Evolutionary conservation across 1,139 yeast species (phyloP).

Genomic region (Lodderomyces parapsilosis): DNA sequence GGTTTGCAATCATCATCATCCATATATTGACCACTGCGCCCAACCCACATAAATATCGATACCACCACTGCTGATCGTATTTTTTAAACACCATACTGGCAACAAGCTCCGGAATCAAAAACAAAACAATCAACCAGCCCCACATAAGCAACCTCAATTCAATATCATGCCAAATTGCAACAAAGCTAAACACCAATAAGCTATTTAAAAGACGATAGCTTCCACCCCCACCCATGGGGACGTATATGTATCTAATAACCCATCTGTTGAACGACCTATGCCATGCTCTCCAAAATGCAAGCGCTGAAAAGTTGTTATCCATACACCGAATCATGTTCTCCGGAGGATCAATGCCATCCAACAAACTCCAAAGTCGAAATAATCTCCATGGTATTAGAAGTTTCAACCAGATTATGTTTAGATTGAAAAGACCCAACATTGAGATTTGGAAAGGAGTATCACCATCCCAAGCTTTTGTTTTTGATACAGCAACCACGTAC

Average conservation of each 20-base stretch:
- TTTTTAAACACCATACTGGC: slow-evolving; percentile 51
- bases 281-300: slow-evolving; percentile 99
- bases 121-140: slow-evolving; percentile 94
- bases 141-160: slow-evolving; percentile 81
- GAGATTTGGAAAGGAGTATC: slow-evolving; percentile 90
- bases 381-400: slow-evolving; percentile 94
- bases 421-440: slow-evolving; percentile 89
- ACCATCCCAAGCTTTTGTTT: slow-evolving; percentile 85
- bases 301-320: slow-evolving; percentile 88
- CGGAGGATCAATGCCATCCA: slow-evolving; percentile 94
- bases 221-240: slow-evolving; percentile 85
- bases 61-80: slow-evolving; percentile 61
- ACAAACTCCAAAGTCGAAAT: slow-evolving; percentile 86
- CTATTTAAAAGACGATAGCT: slow-evolving; percentile 67
- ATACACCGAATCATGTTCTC: slow-evolving; percentile 97
- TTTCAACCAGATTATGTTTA: slow-evolving; percentile 90
- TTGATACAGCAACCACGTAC: slow-evolving; percentile 91
- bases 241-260: slow-evolving; percentile 78
- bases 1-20: slow-evolving; percentile 98
- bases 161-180: slow-evolving; percentile 98
- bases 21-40: slow-evolving; percentile 91
- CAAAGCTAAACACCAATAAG: slow-evolving; percentile 89
- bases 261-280: slow-evolving; percentile 91
- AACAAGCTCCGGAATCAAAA: slow-evolving; percentile 81
- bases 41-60: slow-evolving; percentile 73